A percentile compares a stretch with the other conserved stretches of the same genome.
Evolutionary conservation across 148 eudicot species (phyloP).

Genomic region (Oxyria digyna): DNA sequence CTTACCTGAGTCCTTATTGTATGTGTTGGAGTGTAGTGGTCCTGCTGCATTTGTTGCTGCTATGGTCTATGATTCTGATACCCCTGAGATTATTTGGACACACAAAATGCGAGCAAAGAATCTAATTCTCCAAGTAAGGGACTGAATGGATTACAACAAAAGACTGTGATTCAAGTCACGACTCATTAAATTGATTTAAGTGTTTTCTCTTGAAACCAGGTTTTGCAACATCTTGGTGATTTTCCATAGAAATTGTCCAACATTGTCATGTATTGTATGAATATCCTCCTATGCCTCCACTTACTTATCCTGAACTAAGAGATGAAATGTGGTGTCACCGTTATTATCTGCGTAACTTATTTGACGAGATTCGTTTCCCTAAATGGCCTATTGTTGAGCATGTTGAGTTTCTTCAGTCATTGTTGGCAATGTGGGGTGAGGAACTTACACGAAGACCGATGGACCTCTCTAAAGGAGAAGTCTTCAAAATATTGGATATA

Average conservation of each 20-base stretch:
- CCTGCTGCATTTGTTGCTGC: slow-evolving; percentile 95
- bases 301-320: slow-evolving; percentile 84
- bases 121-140: slow-evolving; percentile 80
- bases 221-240: slow-evolving; percentile 98
- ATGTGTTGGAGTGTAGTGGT: slow-evolving; percentile 94
- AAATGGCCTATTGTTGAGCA: slow-evolving; percentile 99
- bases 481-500: slow-evolving; percentile 90
- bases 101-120: slow-evolving; percentile 99
- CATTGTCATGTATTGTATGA: slow-evolving; percentile 94
- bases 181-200: neutral
- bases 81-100: slow-evolving; percentile 99
- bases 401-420: slow-evolving; percentile 93
- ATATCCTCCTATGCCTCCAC: slow-evolving; percentile 99
- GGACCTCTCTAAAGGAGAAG: slow-evolving; percentile 99
- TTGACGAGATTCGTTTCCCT: slow-evolving; percentile 94
- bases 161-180: no score
- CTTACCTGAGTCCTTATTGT: slow-evolving; percentile 87
- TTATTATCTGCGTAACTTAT: slow-evolving; percentile 87
- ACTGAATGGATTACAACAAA: neutral
- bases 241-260: slow-evolving; percentile 94
- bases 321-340: slow-evolving; percentile 99
- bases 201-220: slow-evolving; percentile 28
- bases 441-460: slow-evolving; percentile 94
- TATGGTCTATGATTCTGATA: slow-evolving; percentile 98
- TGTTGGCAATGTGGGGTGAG: slow-evolving; percentile 98